These are phyloP conservation scores for Microbotryum intermedium DNA, from an alignment of 1,284 basidiomycete species.

Conservation along the genomic window DNA sequence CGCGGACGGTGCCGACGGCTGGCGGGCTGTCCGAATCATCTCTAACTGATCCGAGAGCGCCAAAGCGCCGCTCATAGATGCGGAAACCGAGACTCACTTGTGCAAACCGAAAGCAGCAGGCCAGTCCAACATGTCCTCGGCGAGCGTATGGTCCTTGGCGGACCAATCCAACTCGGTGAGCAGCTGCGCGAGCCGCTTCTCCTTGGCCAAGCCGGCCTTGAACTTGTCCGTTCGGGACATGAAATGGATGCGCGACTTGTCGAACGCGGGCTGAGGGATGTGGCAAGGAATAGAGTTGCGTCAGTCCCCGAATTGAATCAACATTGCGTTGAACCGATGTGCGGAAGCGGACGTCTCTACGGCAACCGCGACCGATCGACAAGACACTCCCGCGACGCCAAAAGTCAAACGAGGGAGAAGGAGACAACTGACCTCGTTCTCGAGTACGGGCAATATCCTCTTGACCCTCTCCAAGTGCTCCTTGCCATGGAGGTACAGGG, in stretches of 20 bases:
- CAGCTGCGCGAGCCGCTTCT: conserved; percentile 43
- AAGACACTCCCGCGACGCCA: background rate
- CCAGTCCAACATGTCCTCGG: conserved; percentile 30
- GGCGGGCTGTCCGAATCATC: no score
- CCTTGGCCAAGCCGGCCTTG: conserved; percentile 36
- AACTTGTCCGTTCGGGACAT: conserved; percentile 38
- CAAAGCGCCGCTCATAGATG: no score
- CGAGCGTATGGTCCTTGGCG: conserved; percentile 36
- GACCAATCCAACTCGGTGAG: conserved; percentile 33
- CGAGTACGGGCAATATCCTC: conserved; percentile 17
- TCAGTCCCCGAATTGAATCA: no score
- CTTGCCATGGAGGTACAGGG: conserved; percentile 26
- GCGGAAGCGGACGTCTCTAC: background rate
- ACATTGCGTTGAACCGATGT: background rate
- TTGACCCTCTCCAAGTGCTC: conserved; percentile 12
- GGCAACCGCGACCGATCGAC: background rate
- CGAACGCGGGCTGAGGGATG: conserved; percentile 50
- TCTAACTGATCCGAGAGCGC: no score
- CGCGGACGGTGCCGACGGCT: no score
- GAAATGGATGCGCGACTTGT: conserved; percentile 52
- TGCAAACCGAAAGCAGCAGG: conserved; percentile 24
- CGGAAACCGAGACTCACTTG: conserved; percentile 9
- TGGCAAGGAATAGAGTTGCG: background rate
- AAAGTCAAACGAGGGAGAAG: background rate
- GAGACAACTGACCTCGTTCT: conserved; percentile 26